Evolutionary conservation across 768 basidiomycete species (phyloP).

Genomic region (Leccinum longicurvipes): DNA sequence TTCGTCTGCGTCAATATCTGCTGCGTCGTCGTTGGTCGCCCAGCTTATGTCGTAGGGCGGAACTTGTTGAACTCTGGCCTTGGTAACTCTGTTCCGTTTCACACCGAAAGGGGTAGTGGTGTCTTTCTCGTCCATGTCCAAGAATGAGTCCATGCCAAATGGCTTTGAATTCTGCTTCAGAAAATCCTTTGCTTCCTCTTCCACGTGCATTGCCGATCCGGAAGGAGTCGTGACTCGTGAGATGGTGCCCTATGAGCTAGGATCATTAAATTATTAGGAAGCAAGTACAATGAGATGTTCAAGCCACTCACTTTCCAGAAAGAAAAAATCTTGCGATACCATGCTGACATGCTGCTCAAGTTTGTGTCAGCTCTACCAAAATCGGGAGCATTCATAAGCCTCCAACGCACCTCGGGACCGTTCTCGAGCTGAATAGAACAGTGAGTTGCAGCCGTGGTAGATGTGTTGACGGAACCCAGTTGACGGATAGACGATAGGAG

Average conservation of each 20-base stretch:
- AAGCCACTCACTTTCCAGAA: constrained; percentile 17
- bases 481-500: not conserved
- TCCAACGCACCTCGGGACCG: constrained; percentile 1
- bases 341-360: constrained; percentile 12
- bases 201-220: constrained; percentile 17
- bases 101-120: not conserved
- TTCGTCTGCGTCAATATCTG: constrained; percentile 67
- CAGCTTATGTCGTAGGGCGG: constrained; percentile 14
- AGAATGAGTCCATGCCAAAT: constrained; percentile 8
- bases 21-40: constrained; percentile 22
- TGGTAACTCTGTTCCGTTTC: not conserved
- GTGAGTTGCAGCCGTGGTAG: not conserved
- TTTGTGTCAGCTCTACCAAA: not conserved
- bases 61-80: not conserved
- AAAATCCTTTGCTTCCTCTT: constrained; percentile 12
- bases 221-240: constrained; percentile 12
- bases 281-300: not conserved
- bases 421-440: not conserved
- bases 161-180: not conserved
- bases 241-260: constrained; percentile 14
- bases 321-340: constrained; percentile 18
- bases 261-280: not conserved
- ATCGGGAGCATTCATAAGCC: accelerated
- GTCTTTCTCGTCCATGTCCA: not conserved
- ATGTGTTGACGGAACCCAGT: not conserved